Evolutionary conservation across 768 basidiomycete species (phyloP), one percentile per base, ranked within the genome.

Genomic region (Xerocomellus amylosporus): DNA sequence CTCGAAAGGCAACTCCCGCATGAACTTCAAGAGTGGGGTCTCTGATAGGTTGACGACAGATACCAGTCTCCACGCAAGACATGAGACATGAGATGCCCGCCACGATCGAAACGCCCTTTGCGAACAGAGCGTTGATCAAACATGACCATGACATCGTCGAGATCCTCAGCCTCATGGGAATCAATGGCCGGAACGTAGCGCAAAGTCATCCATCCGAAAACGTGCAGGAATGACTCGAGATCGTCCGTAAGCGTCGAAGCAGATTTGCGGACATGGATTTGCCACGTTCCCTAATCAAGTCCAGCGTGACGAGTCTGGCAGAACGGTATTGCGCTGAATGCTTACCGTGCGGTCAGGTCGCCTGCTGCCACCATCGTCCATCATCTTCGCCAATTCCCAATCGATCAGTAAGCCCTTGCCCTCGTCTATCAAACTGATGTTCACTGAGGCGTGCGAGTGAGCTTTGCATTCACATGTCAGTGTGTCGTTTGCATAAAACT

Each of bases 331-430:
- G 9, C 19, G 13, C 13, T 9, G 1, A 2, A 19, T 12, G 8
- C 38, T 15, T 13, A 47, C 55, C 22, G 34, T 31, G 17, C 46
- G 46, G 5, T 45, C 30, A 8, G 50, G 45, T 10, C 51, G 20
- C 26, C 45, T 43, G 19, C 40, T 43, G 1, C 34, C 13, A 42
- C 0, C 10, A 3, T 43, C 40, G 8, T 17, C 28, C 26, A 30
- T 4, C 5, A 2, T 17, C 46, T 55, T 17, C 46, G 60, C 5
- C 31, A 66, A 19, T 37, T 71, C 69, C 67, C 64, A 69, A 20
- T 71, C 67, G 24, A 59, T 61, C 15, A 71, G 53, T n/a, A 67
- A 10, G 0, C 65, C 64, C 4, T 13, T 34, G 0, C 59, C 60
- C 1, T 58, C 49, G 1, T 41, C 41, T 1, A 37, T 56, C 8